A percentile compares a stretch with the other conserved stretches of the same genome.
These are phyloP conservation scores for Candida buenavistaensis DNA, from an alignment of 1,139 yeast species.

Conservation along the genomic window DNA sequence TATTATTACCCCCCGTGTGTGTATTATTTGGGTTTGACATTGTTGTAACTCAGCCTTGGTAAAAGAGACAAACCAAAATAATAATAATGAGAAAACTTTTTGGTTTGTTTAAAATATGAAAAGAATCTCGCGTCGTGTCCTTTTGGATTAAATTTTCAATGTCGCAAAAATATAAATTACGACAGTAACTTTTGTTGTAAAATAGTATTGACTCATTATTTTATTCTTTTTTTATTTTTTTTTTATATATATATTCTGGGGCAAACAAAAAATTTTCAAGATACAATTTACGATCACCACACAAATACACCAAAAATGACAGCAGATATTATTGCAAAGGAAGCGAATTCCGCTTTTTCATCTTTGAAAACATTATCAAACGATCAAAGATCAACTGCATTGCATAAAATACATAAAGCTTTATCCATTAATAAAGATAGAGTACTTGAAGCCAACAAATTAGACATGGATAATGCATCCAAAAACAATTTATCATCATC, in stretches of 20 bases:
- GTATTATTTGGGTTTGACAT: too few relatives aligned
- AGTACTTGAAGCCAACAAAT: conserved; percentile 69
- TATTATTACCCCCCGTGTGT: too few relatives aligned
- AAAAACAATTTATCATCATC: conserved; percentile 61
- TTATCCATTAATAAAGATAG: conserved; percentile 55
- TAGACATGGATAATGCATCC: conserved; percentile 73
- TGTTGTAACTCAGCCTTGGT: conserved; percentile 7
- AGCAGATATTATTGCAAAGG: conserved; percentile 75
- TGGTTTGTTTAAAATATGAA: too few relatives aligned
- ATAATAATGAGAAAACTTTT: neutral
- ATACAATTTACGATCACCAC: neutral
- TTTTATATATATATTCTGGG: too few relatives aligned
- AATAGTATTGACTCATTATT: too few relatives aligned
- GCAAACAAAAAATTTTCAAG: neutral
- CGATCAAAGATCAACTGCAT: conserved; percentile 71
- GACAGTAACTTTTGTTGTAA: too few relatives aligned
- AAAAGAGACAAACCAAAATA: neutral
- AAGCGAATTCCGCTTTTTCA: conserved; percentile 79
- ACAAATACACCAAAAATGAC: conserved; percentile 1
- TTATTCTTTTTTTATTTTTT: too few relatives aligned
- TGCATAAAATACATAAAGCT: conserved; percentile 69
- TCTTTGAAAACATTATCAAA: conserved; percentile 73
- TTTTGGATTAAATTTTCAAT: too few relatives aligned
- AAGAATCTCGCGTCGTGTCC: too few relatives aligned
- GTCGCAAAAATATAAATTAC: too few relatives aligned